Evolutionary conservation across 1,284 basidiomycete genomes (phyloP).

Genomic region (Erythrobasidium hasegawianum): DNA sequence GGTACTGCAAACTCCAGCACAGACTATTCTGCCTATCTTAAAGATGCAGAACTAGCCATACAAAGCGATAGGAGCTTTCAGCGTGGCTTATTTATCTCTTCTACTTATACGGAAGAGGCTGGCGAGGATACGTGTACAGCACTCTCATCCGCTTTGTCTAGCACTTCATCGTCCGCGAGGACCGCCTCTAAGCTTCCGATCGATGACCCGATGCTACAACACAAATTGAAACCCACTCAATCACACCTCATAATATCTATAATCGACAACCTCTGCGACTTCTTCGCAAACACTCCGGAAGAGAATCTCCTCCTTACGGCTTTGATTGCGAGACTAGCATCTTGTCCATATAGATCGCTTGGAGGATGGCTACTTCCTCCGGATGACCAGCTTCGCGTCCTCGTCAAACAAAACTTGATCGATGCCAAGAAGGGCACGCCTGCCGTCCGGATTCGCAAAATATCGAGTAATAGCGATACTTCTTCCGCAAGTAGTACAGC

Average conservation of each 20-base stretch:
- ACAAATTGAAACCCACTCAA: not conserved
- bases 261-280: constrained; percentile 67
- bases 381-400: constrained; percentile 36
- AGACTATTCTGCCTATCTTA: constrained; percentile 77
- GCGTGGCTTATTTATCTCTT: constrained; percentile 33
- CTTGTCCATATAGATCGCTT: constrained; percentile 77
- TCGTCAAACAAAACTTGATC: not conserved
- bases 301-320: constrained; percentile 85
- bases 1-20: constrained; percentile 73
- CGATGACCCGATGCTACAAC: constrained; percentile 20
- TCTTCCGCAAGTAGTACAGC: no score
- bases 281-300: constrained; percentile 81
- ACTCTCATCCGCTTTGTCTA: no score
- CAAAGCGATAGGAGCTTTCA: constrained; percentile 44
- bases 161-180: not conserved
- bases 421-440: not conserved
- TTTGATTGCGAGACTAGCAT: constrained; percentile 68
- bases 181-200: no score
- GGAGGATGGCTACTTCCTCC: constrained; percentile 68
- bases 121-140: not conserved
- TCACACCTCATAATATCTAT: constrained; percentile 50
- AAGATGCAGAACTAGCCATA: constrained; percentile 68
- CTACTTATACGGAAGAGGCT: not conserved
- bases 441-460: no score
- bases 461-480: no score